phyloP scores from a whole-genome alignment of 768 basidiomycete species.

The Boletellus ananiceps region DNA sequence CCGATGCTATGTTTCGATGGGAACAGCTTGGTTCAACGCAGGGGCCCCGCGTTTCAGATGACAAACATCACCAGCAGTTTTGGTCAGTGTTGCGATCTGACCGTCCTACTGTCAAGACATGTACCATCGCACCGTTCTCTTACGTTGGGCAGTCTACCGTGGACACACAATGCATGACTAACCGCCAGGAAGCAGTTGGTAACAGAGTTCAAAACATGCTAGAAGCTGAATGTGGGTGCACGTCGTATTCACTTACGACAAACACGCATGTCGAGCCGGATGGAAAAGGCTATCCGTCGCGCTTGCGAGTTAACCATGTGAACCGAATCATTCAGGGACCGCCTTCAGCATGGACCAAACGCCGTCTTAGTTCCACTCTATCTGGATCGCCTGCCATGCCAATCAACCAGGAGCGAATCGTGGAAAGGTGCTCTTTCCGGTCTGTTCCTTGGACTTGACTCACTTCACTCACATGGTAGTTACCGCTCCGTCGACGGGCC shows the following conservation, averaged over 20 bases:
- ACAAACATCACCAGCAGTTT: no score
- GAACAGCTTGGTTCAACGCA: no score
- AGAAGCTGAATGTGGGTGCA: not conserved
- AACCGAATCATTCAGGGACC: not conserved
- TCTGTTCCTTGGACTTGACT: not conserved
- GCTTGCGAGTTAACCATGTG: not conserved
- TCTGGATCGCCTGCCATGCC: not conserved
- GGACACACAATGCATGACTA: not conserved
- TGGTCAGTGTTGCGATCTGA: no score
- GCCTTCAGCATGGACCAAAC: not conserved
- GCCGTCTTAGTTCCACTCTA: constrained; percentile 5
- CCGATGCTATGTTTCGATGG: no score
- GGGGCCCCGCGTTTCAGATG: no score
- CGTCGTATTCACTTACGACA: not conserved
- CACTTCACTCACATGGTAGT: not conserved
- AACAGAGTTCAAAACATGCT: not conserved
- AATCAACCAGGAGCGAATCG: constrained; percentile 4
- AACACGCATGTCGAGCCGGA: not conserved
- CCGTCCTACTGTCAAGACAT: no score
- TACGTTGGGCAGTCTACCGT: no score
- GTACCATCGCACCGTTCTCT: no score
- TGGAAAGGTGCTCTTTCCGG: not conserved
- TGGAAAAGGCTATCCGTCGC: not conserved
- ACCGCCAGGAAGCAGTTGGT: constrained; percentile 3
- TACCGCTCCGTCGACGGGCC: not conserved